Base-by-base conservation (phyloP, 495 filamentous ascomycete genomes). In the Penicillium dipodomyicola region DNA sequence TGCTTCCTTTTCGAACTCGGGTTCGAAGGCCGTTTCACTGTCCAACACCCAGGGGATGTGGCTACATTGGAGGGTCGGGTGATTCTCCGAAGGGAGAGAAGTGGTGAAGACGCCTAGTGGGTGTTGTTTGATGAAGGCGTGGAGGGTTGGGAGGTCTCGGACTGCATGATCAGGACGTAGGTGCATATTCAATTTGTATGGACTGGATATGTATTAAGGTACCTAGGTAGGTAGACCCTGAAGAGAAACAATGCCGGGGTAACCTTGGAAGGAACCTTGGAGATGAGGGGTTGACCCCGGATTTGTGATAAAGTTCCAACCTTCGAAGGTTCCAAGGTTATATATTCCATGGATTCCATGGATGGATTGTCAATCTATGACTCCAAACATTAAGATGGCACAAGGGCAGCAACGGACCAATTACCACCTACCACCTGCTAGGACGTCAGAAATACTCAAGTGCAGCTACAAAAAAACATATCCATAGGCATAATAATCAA, bases 1-100 rank as follows among this genome's bases (percentile, higher is more conserved):
- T 22, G 20, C 33, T 40, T 47, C 63, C 57, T 25, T 20, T 35
- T 5, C 15, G 27, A 11, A 12, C 19, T 29, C 15, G 29, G 14
- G 22, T 6, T 32, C 20, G 17, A 32, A 5, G 33, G 8, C 3
- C 9, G 51, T 22, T 17, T 44, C 46, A 11, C 68, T 48, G 53
- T 83, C 77, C 2, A 83, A 53, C 2, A 82, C 55, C 57, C 70
- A 82, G 1, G 80, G 80, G 43, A 82, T 77, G 62, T 82, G 80
- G 49, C 70, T 80, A 54, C 62, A 70, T 64, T 80, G 80, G 12
- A 82, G 62, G 0, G 74, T 62, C 0, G 74, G 74, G 56, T 69
- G 69, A 1, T 55, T 52, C 1, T 55, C 23, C 5, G 77, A 81
- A n/a, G 64, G 60, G 32, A 83, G 69, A 8, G 75, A 73, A 0